These are phyloP conservation scores for Ascochyta clinopodiicola DNA, from an alignment of 2,329 filamentous ascomycete genomes.

Conservation along the genomic window DNA sequence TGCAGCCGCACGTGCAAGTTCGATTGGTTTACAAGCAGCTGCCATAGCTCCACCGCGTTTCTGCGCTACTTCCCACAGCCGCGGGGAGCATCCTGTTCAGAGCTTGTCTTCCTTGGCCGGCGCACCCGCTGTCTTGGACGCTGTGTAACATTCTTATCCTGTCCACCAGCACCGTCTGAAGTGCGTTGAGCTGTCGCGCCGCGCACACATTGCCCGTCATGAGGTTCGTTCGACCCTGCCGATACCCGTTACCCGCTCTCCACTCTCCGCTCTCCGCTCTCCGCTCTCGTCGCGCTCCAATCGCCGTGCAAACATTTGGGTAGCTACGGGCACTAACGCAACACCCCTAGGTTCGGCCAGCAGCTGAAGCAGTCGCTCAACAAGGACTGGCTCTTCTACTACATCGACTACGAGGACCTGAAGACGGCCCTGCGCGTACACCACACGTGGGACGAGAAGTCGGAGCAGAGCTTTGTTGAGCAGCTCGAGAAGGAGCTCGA, in stretches of 20 bases:
- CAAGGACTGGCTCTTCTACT: constrained; percentile 97
- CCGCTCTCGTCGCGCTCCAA: constrained; percentile 18
- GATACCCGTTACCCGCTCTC: constrained; percentile 6
- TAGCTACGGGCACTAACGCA: constrained; percentile 37
- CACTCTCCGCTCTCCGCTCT: no score
- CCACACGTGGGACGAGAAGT: constrained; percentile 84
- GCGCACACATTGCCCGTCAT: constrained; percentile 28
- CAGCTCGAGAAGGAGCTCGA: constrained; percentile 91
- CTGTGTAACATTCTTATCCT: constrained; percentile 16
- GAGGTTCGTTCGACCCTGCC: constrained; percentile 28
- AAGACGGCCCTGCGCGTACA: constrained; percentile 84
- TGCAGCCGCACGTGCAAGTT: constrained; percentile 23
- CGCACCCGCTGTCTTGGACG: constrained; percentile 7
- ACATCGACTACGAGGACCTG: constrained; percentile 95
- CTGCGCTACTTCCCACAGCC: constrained; percentile 11
- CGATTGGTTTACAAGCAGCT: constrained; percentile 25
- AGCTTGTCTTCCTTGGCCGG: constrained; percentile 12
- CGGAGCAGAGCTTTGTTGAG: constrained; percentile 87
- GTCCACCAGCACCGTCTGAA: constrained; percentile 10
- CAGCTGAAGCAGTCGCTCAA: constrained; percentile 95
- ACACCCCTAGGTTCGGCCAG: constrained; percentile 77
- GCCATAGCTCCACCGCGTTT: constrained; percentile 20
- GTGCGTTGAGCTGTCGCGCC: constrained; percentile 6
- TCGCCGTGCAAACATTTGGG: constrained; percentile 23
- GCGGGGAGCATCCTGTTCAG: constrained; percentile 9